These are phyloP conservation scores for Pseudocercospora vitis DNA, from an alignment of 2,329 filamentous ascomycete genomes.

Conservation along the genomic window DNA sequence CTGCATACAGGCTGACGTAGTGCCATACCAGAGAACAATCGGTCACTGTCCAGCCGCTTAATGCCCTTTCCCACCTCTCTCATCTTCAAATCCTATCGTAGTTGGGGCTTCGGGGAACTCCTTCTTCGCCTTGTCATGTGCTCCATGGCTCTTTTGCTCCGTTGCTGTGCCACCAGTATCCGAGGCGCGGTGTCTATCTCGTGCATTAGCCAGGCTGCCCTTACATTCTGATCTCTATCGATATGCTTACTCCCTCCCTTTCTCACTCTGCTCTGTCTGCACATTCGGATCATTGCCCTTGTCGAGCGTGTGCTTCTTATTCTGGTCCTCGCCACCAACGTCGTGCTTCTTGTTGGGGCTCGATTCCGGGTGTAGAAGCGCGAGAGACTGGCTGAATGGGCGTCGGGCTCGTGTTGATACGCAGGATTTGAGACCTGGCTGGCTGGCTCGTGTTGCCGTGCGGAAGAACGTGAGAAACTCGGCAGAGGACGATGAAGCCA, in stretches of 20 bases:
- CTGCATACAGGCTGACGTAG: too few relatives aligned
- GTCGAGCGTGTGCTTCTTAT: slow-evolving; percentile 30
- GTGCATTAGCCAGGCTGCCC: neutral
- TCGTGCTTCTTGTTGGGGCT: slow-evolving; percentile 23
- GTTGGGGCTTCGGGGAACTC: slow-evolving; percentile 51
- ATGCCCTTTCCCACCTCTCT: slow-evolving; percentile 48
- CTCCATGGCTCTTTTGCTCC: slow-evolving; percentile 37
- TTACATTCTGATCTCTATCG: neutral
- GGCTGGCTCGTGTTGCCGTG: slow-evolving; percentile 8
- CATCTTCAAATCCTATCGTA: slow-evolving; percentile 52
- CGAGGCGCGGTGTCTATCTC: slow-evolving; percentile 32
- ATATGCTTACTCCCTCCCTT: slow-evolving; percentile 26
- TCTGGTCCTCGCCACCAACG: slow-evolving; percentile 20
- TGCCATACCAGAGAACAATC: too few relatives aligned
- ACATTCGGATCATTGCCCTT: slow-evolving; percentile 31
- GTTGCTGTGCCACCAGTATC: slow-evolving; percentile 45
- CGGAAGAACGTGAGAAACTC: slow-evolving; percentile 44
- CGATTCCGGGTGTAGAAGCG: slow-evolving; percentile 9
- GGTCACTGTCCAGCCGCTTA: too few relatives aligned
- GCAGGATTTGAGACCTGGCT: neutral
- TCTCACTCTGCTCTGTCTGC: slow-evolving; percentile 22
- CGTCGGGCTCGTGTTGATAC: neutral
- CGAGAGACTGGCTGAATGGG: slow-evolving; percentile 19
- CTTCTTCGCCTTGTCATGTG: slow-evolving; percentile 44
- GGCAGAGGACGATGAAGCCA: slow-evolving; percentile 39